Evolutionary conservation across 2,329 filamentous ascomycete species (phyloP).

Genomic region (Grosmannia serpens): DNA sequence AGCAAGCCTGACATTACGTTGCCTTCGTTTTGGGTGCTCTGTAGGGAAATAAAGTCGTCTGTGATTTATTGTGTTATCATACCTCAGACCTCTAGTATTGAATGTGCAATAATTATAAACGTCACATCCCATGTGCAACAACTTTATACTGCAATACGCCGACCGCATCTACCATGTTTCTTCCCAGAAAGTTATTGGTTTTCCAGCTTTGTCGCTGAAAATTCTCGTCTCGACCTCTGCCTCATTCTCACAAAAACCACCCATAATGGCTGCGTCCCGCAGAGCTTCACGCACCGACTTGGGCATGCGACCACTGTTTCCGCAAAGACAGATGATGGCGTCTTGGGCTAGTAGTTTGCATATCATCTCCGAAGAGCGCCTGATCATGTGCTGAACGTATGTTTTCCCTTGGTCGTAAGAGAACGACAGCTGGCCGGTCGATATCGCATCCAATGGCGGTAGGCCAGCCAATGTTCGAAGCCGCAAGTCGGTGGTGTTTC

Average conservation of each 20-base stretch:
- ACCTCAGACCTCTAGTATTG: background rate
- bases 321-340: constrained; percentile 42
- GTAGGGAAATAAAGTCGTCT: no score
- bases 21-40: no score
- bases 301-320: constrained; percentile 48
- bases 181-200: constrained; percentile 39
- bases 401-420: constrained; percentile 28
- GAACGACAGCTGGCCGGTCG: background rate
- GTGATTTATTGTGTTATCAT: background rate
- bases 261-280: constrained; percentile 33
- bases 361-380: constrained; percentile 26
- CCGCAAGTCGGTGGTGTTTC: background rate
- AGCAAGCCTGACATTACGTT: no score
- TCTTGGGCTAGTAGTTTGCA: constrained; percentile 24
- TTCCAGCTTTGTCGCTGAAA: constrained; percentile 11
- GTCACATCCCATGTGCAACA: background rate
- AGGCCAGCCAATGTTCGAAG: background rate
- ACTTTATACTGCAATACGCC: background rate
- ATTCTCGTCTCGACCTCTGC: constrained; percentile 25
- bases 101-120: background rate
- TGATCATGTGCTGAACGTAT: constrained; percentile 45
- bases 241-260: constrained; percentile 18
- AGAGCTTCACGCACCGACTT: constrained; percentile 41
- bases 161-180: constrained; percentile 42
- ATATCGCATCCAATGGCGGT: background rate